Evolutionary conservation across 129 eudicot genomes (phyloP), one percentile per base, ranked within the genome.

Genomic region (Artemisia argyi): DNA sequence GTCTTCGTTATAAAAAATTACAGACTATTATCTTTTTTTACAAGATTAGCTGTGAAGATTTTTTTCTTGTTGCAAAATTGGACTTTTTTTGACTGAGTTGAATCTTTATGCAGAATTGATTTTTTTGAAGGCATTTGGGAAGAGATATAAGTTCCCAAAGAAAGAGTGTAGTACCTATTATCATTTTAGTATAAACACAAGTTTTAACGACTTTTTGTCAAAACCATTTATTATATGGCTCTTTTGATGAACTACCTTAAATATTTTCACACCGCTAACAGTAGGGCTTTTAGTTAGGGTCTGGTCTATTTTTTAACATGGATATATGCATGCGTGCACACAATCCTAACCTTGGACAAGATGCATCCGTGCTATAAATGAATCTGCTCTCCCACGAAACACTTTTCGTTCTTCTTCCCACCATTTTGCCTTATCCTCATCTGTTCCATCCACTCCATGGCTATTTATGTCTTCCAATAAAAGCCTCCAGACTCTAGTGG

Each of bases 361-460:
- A 84, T 85, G 99, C 99, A 95, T 95, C 70, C 99, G 92, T 63
- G 97, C 96, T 19, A 95, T 91, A 71, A 95, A 95, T 26, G 99
- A 95, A 65, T 88, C 93, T 46, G 92, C 91, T 55, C 99, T 75
- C 61, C 94, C 97, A 52, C 77, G 83, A 68, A 95, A 95, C 12
- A 91, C 88, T 77, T 85, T 78, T 53, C 99, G 82, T 80, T 95
- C 97, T 72, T 90, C 91, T 74, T 95, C 97, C 99, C 99, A 95
- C 99, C 96, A 86, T 80, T 86, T 95, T 71, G 76, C 86, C 72
- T 95, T 91, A 51, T 85, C 90, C 72, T 95, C 96, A 61, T 95
- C 90, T 44, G 96, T 88, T 53, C 99, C 99, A 61, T 95, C 87
- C 24, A 95, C 78, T 59, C 99, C 99, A 81, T 86, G 76, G 76